Percentiles rank a stretch among this genome's conserved stretches.
Evolutionary conservation across 805 yeast species (phyloP).

Genomic region (Barnettozyma pratensis): DNA sequence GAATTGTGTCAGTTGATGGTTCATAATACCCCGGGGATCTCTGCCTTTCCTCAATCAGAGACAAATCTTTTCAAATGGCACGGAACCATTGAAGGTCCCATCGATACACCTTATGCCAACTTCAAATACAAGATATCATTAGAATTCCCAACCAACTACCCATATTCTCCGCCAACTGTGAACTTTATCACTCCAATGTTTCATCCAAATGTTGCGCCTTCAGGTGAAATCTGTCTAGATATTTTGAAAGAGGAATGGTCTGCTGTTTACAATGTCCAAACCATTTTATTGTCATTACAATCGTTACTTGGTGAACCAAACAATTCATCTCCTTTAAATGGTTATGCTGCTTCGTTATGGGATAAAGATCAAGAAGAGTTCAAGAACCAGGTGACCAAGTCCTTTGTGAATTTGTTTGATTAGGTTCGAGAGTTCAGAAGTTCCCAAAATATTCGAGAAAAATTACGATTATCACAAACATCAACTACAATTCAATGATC

Average conservation of each 20-base stretch:
- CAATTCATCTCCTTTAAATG: slow-evolving; percentile 48
- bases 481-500: not conserved
- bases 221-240: slow-evolving; percentile 62
- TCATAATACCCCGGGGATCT: slow-evolving; percentile 43
- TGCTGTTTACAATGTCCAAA: slow-evolving; percentile 57
- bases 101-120: slow-evolving; percentile 36
- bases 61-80: slow-evolving; percentile 41
- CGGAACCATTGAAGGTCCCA: slow-evolving; percentile 43
- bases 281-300: slow-evolving; percentile 53
- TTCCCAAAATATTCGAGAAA: too few relatives aligned
- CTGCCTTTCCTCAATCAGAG: slow-evolving; percentile 51
- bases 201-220: slow-evolving; percentile 53
- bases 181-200: slow-evolving; percentile 40
- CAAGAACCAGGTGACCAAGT: slow-evolving; percentile 17
- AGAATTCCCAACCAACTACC: too few relatives aligned
- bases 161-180: slow-evolving; percentile 48
- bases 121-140: too few relatives aligned
- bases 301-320: slow-evolving; percentile 61
- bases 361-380: slow-evolving; percentile 46
- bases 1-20: slow-evolving; percentile 44
- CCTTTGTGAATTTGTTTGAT: too few relatives aligned
- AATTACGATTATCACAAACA: not conserved
- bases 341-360: slow-evolving; percentile 33
- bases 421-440: too few relatives aligned
- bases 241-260: slow-evolving; percentile 63